Evolutionary conservation across 768 basidiomycete species (phyloP), one percentile per base, ranked within the genome.

Genomic region (Erythrobasidium yunnanense): DNA sequence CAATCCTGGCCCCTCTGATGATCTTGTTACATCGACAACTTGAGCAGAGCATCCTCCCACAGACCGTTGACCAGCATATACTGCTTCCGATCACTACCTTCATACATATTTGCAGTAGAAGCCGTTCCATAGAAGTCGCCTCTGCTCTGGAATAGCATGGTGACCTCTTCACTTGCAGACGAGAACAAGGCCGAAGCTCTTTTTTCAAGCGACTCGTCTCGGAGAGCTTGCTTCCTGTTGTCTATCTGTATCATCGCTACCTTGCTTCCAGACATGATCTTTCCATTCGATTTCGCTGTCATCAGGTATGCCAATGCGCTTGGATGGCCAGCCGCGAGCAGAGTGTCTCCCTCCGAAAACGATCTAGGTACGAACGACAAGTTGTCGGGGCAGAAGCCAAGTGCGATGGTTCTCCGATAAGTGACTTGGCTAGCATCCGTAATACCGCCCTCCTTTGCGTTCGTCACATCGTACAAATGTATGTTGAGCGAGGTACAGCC

Each of bases 51-150:
- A 7, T 63, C 32, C 33, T 51, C 47, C 45, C 46, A 63, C 7
- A 63, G 38, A 2, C 60, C 60, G 49, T 38, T 34, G 18, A 63
- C 33, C 2, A 63, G 22, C 25, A 63, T 49, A 4, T 29, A 17
- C 5, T 22, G 22, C 47, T 51, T 49, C 17, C 60, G 47, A n/a
- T 63, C 25, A 2, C 27, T 11, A 4, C n/a, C 47, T 5, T 17
- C 7, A 22, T 50, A 63, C 6, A 22, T 49, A 17, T n/a, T 38
- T 29, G 60, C 60, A 2, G 60, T 63, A 2, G 46, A 50, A 6
- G 47, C 29, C 27, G 60, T 63, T 15, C 60, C 47, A 38, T 50
- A 63, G 33, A 63, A 63, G 4, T 29, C 8, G 3, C 60, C 60
- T 11, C 8, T n/a, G 49, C 60, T 51, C 32, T 63, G 27, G 29